Evolutionary conservation across 2,329 filamentous ascomycete genomes (phyloP), one percentile per base, ranked within the genome.

Genomic region (Aspergillus bombycis): DNA sequence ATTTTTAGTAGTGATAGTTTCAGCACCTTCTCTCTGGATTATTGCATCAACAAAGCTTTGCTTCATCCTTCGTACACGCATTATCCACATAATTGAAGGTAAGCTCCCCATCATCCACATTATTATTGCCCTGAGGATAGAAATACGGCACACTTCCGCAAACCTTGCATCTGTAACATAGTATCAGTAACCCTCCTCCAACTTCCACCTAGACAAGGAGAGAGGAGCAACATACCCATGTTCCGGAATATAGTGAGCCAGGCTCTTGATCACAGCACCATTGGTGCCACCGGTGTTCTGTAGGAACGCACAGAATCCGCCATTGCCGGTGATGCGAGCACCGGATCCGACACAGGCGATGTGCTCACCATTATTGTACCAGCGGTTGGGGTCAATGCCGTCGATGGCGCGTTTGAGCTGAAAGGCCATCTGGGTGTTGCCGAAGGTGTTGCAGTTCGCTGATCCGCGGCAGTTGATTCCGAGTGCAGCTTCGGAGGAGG

Each of bases 391-490:
- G 28, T 52, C 48, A 21, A 52, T 52, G 14, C 28, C 28, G 28
- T 52, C 26, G 4, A 52, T 52, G 9, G 28, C 28, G 19, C 6
- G 19, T n/a, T 30, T 52, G 28, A 52, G 48, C 48, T 52, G 26
- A 9, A n/a, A 19, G 48, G 48, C 48, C 11, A 34, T 52, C 19
- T 32, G 26, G 28, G 48, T 19, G 28, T 32, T 32, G 16, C 48
- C 28, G 19, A 52, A 32, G 14, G 48, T 52, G 48, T 32, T 52
- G 48, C 48, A 52, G 26, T 52, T 52, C 11, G 48, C 48, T 4
- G 28, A 52, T n/a, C 48, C 48, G 28, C 48, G 48, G 48, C 48
- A 52, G 48, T 52, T 52, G 48, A 32, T 52, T 16, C 48, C 48
- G 19, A 52, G 48, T 19, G 32, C n/a, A 10, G 48, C 23, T 30